These are phyloP conservation scores for Cryoendolithus antarcticus DNA, from an alignment of 2,329 filamentous ascomycete species.

Conservation along the genomic window DNA sequence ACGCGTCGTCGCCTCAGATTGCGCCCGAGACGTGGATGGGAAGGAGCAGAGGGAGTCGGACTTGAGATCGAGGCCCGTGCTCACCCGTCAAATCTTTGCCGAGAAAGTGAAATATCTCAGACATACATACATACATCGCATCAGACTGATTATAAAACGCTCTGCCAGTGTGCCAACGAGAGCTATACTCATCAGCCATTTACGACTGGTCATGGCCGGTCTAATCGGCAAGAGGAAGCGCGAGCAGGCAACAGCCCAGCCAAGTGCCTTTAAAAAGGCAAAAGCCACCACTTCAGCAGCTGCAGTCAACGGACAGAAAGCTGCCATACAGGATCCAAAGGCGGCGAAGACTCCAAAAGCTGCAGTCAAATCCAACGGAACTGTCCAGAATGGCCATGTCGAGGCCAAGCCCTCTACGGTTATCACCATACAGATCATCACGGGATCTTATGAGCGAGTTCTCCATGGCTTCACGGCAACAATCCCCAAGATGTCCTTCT, in stretches of 20 bases:
- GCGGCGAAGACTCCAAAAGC: not conserved
- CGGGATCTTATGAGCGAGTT: constrained; percentile 86
- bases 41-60: constrained; percentile 11
- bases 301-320: not conserved
- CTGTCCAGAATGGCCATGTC: not conserved
- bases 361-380: not conserved
- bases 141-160: no score
- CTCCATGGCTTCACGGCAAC: constrained; percentile 82
- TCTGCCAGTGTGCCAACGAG: no score
- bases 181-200: no score
- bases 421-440: constrained; percentile 67
- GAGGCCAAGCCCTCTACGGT: not conserved
- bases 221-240: constrained; percentile 12
- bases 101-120: no score
- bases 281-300: constrained; percentile 5
- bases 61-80: no score
- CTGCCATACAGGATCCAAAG: not conserved
- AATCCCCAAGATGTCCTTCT: constrained; percentile 31
- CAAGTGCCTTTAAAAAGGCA: constrained; percentile 9
- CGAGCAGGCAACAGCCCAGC: constrained; percentile 4
- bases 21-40: constrained; percentile 22
- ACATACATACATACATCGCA: no score
- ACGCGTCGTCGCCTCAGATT: no score
- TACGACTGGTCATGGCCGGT: not conserved
- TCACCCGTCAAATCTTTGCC: no score